Evolutionary conservation across 2,329 filamentous ascomycete genomes (phyloP).

Genomic region (Chaetomiaceae sp.): DNA sequence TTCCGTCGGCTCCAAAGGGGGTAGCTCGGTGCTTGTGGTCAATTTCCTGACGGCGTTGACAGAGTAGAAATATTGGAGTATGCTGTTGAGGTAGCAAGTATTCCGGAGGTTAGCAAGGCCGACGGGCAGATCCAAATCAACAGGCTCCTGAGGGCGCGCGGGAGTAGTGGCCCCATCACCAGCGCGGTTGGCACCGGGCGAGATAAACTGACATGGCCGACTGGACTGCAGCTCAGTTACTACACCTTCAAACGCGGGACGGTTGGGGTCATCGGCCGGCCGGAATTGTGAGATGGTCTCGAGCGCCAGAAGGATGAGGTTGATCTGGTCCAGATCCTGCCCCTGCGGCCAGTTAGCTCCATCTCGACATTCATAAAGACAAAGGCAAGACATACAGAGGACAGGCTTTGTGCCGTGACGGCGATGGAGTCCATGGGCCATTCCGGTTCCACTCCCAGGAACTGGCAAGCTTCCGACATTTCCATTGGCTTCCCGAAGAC

Average conservation of each 20-base stretch:
- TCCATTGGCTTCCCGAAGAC: conserved; percentile 20
- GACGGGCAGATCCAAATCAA: conserved; percentile 56
- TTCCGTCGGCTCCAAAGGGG: conserved; percentile 63
- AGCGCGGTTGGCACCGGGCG: not conserved
- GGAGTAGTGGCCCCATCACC: not conserved
- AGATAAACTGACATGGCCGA: not conserved
- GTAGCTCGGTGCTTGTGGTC: conserved; percentile 69
- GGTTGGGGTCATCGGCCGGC: conserved; percentile 12
- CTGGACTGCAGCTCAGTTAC: conserved; percentile 12
- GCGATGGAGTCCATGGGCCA: conserved; percentile 24
- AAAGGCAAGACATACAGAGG: conserved; percentile 11
- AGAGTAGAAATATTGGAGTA: conserved; percentile 92
- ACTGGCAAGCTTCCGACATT: conserved; percentile 23
- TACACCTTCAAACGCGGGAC: conserved; percentile 14
- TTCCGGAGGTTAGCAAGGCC: conserved; percentile 93
- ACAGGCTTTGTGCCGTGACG: conserved; percentile 13
- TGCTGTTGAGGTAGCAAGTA: conserved; percentile 95
- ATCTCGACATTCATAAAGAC: not conserved
- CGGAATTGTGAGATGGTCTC: conserved; percentile 11
- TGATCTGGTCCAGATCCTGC: conserved; percentile 4
- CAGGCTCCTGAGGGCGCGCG: not conserved
- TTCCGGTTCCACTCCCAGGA: conserved; percentile 17
- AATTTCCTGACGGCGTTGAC: conserved; percentile 76
- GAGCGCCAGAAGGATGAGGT: conserved; percentile 22
- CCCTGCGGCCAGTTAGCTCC: conserved; percentile 2